phyloP scores from a whole-genome alignment of 1,139 yeast genomes.

The Pichia sp. region DNA sequence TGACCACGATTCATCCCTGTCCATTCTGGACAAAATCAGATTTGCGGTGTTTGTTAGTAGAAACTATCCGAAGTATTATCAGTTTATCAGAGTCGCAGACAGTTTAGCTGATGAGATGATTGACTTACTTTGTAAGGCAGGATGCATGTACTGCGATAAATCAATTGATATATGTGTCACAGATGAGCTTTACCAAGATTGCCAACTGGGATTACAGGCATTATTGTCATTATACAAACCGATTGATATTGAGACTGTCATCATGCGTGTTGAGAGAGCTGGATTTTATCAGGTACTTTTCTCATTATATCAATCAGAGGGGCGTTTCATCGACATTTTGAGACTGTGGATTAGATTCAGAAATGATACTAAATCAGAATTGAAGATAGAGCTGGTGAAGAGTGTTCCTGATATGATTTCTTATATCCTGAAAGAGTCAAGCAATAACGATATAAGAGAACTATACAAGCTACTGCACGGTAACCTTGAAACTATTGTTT shows the following conservation, averaged over 20 bases:
- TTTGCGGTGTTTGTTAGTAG: conserved; percentile 66
- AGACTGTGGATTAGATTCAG: conserved; percentile 31
- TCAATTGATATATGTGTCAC: conserved; percentile 10
- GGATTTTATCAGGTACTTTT: conserved; percentile 53
- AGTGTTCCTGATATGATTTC: conserved; percentile 30
- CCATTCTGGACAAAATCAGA: conserved; percentile 32
- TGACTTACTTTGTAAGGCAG: conserved; percentile 36
- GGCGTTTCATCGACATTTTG: conserved; percentile 44
- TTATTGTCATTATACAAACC: conserved; percentile 59
- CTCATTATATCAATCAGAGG: conserved; percentile 47
- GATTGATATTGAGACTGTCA: conserved; percentile 37
- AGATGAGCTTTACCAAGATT: conserved; percentile 40
- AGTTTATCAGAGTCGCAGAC: conserved; percentile 66
- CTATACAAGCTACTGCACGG: conserved; percentile 31
- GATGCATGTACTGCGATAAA: background rate
- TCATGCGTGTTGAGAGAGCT: conserved; percentile 46
- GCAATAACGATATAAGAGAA: conserved; percentile 30
- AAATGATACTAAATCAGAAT: conserved; percentile 13
- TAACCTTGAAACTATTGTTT: conserved; percentile 34
- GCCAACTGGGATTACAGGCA: conserved; percentile 68
- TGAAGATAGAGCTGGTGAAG: conserved; percentile 12
- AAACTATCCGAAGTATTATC: conserved; percentile 73
- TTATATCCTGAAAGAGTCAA: conserved; percentile 32
- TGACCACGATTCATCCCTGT: conserved; percentile 29
- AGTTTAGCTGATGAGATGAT: conserved; percentile 43